A percentile compares a stretch with the other conserved stretches of the same genome.
Conservation (phyloP, 352 stramenopile species). For the Pythium utonaiense region DNA sequence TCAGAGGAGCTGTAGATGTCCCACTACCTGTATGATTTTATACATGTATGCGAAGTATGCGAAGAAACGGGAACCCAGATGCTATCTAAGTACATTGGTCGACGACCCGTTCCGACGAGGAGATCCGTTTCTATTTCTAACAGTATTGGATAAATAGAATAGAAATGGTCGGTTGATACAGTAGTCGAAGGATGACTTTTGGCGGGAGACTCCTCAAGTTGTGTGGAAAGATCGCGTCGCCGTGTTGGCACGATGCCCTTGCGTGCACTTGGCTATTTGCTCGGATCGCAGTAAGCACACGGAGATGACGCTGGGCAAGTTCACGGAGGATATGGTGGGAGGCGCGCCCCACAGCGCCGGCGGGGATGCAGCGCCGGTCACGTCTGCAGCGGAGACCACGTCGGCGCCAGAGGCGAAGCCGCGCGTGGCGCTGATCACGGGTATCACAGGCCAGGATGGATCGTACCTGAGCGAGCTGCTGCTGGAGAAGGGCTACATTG, state of each 20-base stretch:
- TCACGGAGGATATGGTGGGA: not conserved
- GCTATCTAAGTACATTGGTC: not conserved
- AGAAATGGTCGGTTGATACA: conserved; percentile 13
- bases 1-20: conserved; percentile 9
- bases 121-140: conserved; percentile 16
- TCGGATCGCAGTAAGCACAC: not conserved
- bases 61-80: no score
- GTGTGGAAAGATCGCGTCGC: conserved; percentile 21
- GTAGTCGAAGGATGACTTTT: no score
- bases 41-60: conserved; percentile 10
- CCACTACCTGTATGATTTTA: conserved; percentile 1
- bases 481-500: conserved; percentile 95
- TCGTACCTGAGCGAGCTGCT: conserved; percentile 98
- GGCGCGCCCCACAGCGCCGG: no score
- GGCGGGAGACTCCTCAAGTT: not conserved
- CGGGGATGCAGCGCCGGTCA: not conserved
- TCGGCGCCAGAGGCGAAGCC: not conserved
- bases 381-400: not conserved
- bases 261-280: conserved; percentile 2
- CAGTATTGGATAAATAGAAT: no score
- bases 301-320: conserved; percentile 18
- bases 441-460: conserved; percentile 98
- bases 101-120: not conserved
- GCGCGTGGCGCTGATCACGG: conserved; percentile 93
- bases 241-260: conserved; percentile 9